Evolutionary conservation across 2,329 filamentous ascomycete species (phyloP), one percentile per base, ranked within the genome.

Genomic region (Penicillium sclerotigenum): DNA sequence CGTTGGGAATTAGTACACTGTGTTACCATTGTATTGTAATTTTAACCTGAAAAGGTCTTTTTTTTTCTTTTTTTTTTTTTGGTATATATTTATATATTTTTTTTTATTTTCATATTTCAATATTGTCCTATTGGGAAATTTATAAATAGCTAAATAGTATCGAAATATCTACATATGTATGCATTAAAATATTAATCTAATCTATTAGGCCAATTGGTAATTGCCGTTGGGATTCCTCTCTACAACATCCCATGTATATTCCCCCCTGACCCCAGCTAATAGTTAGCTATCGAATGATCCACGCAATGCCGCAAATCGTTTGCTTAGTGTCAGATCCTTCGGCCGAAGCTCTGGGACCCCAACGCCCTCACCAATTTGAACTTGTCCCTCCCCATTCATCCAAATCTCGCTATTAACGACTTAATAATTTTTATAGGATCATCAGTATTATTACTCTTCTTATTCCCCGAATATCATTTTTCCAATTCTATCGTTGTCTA

Each of bases 271-370:
- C 24, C 40, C 16, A 16, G 31, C 14, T 33, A 16, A 13, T 5
- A 47, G 38, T 22, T 43, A 28, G 20, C n/a, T 14, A 29, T 41
- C 4, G 26, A 22, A 37, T 48, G 51, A 53, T 48, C 51, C 42
- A 45, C 41, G 34, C 50, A 47, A 37, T 38, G 42, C 50, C 26
- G 49, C 31, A 29, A 18, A 52, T 43, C 49, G n/a, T 22, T 22
- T 22, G 29, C 20, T 52, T 52, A 47, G 33, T 53, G 42, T 38
- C 34, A n/a, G 42, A 47, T 53, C 48, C 40, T 34, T 33, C 50
- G 50, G 50, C 50, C 50, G 38, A 37, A 55, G 47, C 52, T 55
- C 41, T 43, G 52, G 38, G 37, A 52, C 53, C 53, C 53, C 53
- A 56, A 56, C 53, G 47, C 34, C 33, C 53, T 56, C 53, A 56